phyloP scores from a whole-genome alignment of 148 eudicot genomes.

The Limonium bicolor region DNA sequence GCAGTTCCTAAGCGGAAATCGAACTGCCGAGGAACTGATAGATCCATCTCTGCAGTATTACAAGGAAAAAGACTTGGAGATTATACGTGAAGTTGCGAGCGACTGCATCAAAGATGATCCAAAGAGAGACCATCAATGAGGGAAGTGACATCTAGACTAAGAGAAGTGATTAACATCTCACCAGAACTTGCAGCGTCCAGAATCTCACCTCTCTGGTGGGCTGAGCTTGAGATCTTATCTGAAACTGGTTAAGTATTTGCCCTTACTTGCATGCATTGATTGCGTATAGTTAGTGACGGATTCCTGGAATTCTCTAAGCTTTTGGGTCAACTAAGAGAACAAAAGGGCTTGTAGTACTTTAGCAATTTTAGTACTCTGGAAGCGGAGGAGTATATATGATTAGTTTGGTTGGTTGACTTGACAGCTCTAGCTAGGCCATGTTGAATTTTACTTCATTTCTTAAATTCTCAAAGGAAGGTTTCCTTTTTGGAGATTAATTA shows the following conservation, averaged over 20 bases:
- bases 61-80: conserved; percentile 17
- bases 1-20: conserved; percentile 14
- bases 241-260: conserved; percentile 21
- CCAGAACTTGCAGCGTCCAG: conserved; percentile 25
- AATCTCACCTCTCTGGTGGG: conserved; percentile 75
- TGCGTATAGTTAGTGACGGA: too few species aligned
- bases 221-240: conserved; percentile 67
- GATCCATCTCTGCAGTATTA: conserved; percentile 26
- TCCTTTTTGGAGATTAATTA: too few species aligned
- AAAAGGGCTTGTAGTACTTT: too few species aligned
- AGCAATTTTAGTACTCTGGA: too few species aligned
- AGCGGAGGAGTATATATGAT: too few species aligned
- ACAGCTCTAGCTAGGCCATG: too few species aligned
- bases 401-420: too few species aligned
- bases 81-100: conserved; percentile 14
- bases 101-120: conserved; percentile 23
- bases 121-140: conserved; percentile 17
- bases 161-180: conserved; percentile 15
- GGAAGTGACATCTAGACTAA: conserved; percentile 16
- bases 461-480: too few species aligned
- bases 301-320: too few species aligned
- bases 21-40: conserved; percentile 12
- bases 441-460: too few species aligned
- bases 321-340: too few species aligned
- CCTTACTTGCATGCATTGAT: too few species aligned